Conservation (phyloP, 225 moss, liverwort and hornwort species). For the Marchantia paleacea region DNA sequence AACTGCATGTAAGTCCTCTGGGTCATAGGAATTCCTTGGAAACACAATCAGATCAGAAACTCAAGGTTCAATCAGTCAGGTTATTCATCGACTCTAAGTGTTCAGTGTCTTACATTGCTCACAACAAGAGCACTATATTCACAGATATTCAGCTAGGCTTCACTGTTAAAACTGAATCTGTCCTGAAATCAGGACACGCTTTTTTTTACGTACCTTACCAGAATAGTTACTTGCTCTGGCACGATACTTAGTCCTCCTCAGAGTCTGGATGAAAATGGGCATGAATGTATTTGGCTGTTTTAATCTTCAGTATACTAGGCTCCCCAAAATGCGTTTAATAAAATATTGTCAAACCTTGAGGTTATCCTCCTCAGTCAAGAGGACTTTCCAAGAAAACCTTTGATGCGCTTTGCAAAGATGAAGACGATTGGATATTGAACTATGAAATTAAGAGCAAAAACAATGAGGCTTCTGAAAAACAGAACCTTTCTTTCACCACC, state of each 20-base stretch:
- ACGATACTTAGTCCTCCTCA: conserved; percentile 36
- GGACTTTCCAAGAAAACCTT: not conserved
- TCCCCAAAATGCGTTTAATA: too few relatives aligned
- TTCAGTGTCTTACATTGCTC: not conserved
- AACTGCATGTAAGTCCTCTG: not conserved
- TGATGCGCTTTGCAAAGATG: not conserved
- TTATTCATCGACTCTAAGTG: not conserved
- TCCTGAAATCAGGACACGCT: not conserved
- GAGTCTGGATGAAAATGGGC: conserved; percentile 28
- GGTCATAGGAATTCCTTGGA: not conserved
- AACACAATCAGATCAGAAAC: not conserved
- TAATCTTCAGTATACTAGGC: too few relatives aligned
- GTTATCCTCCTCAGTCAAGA: not conserved
- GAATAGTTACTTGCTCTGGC: conserved; percentile 31
- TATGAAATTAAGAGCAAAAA: not conserved
- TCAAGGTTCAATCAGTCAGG: not conserved
- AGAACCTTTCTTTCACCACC: conserved; percentile 18
- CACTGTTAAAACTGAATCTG: not conserved
- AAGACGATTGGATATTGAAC: not conserved
- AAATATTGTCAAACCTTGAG: not conserved
- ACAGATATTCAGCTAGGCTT: not conserved
- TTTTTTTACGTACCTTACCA: conserved; percentile 26
- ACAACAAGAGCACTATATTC: too few relatives aligned
- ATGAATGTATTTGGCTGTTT: not conserved
- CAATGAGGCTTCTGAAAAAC: not conserved